phyloP scores from a whole-genome alignment of 306 rosid genomes.

The Argentina anserina region DNA sequence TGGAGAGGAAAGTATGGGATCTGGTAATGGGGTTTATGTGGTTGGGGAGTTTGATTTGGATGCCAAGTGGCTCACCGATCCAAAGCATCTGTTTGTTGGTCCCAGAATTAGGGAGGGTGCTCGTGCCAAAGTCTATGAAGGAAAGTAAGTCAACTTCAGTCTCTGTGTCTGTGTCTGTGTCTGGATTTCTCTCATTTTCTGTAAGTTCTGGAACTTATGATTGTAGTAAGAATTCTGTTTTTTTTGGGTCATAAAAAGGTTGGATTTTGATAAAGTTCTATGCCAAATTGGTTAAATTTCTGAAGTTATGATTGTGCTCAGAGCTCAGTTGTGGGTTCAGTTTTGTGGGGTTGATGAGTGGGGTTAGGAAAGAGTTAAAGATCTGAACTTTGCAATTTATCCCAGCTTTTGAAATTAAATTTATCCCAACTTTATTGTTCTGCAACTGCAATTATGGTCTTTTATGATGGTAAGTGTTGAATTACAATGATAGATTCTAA shows the following conservation, averaged over 20 bases:
- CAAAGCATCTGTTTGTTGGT: conserved; percentile 82
- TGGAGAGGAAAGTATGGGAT: conserved; percentile 55
- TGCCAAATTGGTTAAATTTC: not conserved
- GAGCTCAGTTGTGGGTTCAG: not conserved
- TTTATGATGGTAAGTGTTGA: not conserved
- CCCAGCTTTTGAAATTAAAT: not conserved
- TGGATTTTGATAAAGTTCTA: conserved; percentile 4
- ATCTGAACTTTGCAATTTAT: not conserved
- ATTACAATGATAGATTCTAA: not conserved
- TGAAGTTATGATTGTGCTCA: not conserved
- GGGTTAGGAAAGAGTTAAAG: conserved; percentile 7
- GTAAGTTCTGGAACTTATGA: conserved; percentile 5
- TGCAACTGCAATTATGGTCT: not conserved
- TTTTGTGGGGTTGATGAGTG: conserved; percentile 4
- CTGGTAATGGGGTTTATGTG: conserved; percentile 82
- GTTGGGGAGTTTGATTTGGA: conserved; percentile 64
- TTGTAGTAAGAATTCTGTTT: not conserved
- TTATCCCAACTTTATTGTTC: conserved; percentile 4
- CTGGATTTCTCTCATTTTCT: not conserved
- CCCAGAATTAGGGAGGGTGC: conserved; percentile 96
- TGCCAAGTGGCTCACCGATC: conserved; percentile 83
- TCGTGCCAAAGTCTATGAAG: conserved; percentile 90
- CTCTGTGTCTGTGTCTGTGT: conserved; percentile 5
- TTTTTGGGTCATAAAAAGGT: conserved; percentile 10
- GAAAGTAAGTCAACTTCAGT: conserved; percentile 78